Evolutionary conservation across 1,284 basidiomycete species (phyloP), one percentile per base, ranked within the genome.

Genomic region (Golubevia sp.): DNA sequence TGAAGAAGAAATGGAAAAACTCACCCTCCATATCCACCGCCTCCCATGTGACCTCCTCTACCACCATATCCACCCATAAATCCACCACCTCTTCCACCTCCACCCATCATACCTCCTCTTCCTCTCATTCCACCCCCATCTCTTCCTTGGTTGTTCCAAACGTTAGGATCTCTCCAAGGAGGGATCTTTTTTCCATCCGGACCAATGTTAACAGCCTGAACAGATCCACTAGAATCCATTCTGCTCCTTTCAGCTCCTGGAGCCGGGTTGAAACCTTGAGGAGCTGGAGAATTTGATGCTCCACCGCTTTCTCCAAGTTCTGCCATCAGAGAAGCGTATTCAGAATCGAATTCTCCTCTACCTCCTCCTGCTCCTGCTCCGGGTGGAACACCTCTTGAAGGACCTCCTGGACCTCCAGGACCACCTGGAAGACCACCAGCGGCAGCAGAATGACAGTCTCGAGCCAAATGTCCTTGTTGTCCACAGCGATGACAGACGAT

Each of bases 321-420:
- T 49, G 93, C 95, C 96, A 99, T 97, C 70, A 99, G 86, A 74
- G 89, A 94, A 26, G 94, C 93, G 77, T 98, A 99, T 86, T 99
- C 97, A 18, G 93, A 95, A 85, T 99, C 96, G 85, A 98, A 97
- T 74, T 81, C 59, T 76, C 79, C 56, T 76, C 38, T 50, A 6
- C 21, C 18, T n/a, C 59, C 62, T 49, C 56, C 56, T 1, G 18
- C 59, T 4, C 79, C 64, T 61, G 71, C 48, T 63, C 81, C 71
- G 77, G 77, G 87, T 83, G 74, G 82, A 56, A 79, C 72, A 44
- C 79, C 83, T 4, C 67, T 61, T 1, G 67, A 59, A 49, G 86
- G 85, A 11, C 75, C 75, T 27, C 82, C 76, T 23, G 71, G 71
- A 6, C 75, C 71, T 25, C 73, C 69, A 24, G 73, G 73, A 53